Conservation (phyloP, 495 filamentous ascomycete species). For the Lineolata rhizophorae region DNA sequence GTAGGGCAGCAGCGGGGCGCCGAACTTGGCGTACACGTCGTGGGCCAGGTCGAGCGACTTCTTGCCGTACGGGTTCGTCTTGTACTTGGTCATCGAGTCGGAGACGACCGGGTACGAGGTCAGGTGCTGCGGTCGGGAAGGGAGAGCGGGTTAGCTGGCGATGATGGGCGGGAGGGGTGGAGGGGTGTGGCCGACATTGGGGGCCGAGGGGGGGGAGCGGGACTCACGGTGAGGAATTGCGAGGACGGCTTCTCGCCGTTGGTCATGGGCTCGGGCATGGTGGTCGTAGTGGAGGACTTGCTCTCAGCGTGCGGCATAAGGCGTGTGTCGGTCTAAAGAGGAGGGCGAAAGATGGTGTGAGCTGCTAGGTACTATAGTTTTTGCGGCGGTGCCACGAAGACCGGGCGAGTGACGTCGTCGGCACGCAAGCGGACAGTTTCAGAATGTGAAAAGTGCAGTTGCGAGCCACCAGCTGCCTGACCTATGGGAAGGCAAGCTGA, state of each 20-base stretch:
- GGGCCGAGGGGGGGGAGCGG: neutral
- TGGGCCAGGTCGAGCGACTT: conserved; percentile 54
- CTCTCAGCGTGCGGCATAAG: conserved; percentile 22
- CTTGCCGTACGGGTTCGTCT: conserved; percentile 56
- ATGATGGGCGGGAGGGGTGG: neutral
- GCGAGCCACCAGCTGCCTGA: no score
- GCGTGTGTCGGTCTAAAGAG: no score
- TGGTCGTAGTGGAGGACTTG: conserved; percentile 6
- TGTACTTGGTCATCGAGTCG: conserved; percentile 56
- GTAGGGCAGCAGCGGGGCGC: conserved; percentile 57
- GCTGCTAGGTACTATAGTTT: no score
- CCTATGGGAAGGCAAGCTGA: no score
- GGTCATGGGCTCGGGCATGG: conserved; percentile 18
- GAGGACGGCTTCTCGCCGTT: conserved; percentile 48
- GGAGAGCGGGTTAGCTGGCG: conserved; percentile 5
- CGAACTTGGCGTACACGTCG: conserved; percentile 40
- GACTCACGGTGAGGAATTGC: conserved; percentile 43
- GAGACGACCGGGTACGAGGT: conserved; percentile 66
- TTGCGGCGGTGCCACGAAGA: no score
- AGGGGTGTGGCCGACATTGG: neutral
- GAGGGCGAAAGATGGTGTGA: no score
- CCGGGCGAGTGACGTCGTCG: no score
- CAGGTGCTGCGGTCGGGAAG: conserved; percentile 52
- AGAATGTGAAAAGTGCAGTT: no score
- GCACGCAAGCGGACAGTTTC: no score